phyloP scores from a whole-genome alignment of 1,284 basidiomycete genomes.

The Apiotrichum veenhuisii region DNA sequence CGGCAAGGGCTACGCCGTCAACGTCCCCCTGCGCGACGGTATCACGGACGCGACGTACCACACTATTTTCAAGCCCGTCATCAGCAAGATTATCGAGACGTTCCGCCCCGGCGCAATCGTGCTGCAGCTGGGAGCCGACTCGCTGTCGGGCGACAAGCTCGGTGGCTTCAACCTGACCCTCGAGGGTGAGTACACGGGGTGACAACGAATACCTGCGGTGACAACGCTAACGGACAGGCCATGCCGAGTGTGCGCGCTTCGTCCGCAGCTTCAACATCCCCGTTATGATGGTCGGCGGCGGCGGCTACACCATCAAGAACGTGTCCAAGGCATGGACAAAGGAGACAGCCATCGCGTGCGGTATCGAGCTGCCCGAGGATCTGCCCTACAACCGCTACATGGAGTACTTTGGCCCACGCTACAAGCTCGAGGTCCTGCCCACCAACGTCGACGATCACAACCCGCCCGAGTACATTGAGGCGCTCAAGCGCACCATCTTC shows the following conservation, averaged over 20 bases:
- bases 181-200: conserved; percentile 57
- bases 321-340: conserved; percentile 94
- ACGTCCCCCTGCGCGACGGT: conserved; percentile 91
- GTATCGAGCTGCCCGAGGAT: conserved; percentile 76
- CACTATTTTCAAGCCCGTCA: conserved; percentile 83
- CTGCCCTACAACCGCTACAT: conserved; percentile 95
- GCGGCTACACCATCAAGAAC: conserved; percentile 91
- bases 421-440: conserved; percentile 81
- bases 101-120: conserved; percentile 86
- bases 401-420: conserved; percentile 96
- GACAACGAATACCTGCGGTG: not conserved
- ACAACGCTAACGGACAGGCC: conserved; percentile 53
- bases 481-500: conserved; percentile 68
- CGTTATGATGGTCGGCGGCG: conserved; percentile 87
- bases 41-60: conserved; percentile 73
- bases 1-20: conserved; percentile 87
- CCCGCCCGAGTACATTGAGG: conserved; percentile 74
- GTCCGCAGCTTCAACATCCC: conserved; percentile 81
- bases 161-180: conserved; percentile 96
- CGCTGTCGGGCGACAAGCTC: conserved; percentile 89
- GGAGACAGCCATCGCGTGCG: conserved; percentile 91
- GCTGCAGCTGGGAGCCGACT: conserved; percentile 94
- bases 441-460: conserved; percentile 97
- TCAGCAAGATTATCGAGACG: conserved; percentile 83
- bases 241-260: conserved; percentile 86